A percentile compares a stretch with the other conserved stretches of the same genome.
Conservation (phyloP, 306 rosid species). For the Ormosia semicastrata region DNA sequence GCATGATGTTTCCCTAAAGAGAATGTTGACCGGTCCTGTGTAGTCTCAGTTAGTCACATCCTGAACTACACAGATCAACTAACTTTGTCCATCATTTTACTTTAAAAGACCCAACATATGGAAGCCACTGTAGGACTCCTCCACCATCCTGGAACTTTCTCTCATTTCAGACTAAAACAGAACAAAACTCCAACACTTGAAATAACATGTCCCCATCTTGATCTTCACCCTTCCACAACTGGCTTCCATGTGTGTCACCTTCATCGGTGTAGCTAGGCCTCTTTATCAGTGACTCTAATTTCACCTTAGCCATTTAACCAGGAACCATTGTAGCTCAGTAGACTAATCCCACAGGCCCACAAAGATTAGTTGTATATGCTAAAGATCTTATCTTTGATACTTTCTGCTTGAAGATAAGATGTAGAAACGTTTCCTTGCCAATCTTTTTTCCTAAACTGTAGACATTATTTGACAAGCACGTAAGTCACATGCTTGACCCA, state of each 20-base stretch:
- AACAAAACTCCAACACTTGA: slow-evolving; percentile 44
- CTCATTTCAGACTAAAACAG: slow-evolving; percentile 11
- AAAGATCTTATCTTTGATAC: slow-evolving; percentile 61
- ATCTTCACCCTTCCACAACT: slow-evolving; percentile 12
- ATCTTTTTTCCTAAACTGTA: slow-evolving; percentile 37
- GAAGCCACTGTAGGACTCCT: slow-evolving; percentile 25
- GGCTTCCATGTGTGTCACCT: slow-evolving; percentile 18
- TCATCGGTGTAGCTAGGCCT: slow-evolving; percentile 15
- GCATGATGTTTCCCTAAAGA: slow-evolving; percentile 42
- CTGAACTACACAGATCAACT: slow-evolving; percentile 30
- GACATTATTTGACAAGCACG: slow-evolving; percentile 60
- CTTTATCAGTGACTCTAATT: slow-evolving; percentile 29
- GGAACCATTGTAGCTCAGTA: slow-evolving; percentile 36
- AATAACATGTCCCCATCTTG: slow-evolving; percentile 33
- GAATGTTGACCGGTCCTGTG: slow-evolving; percentile 56
- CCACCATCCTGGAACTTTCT: slow-evolving; percentile 29
- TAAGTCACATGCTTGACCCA: slow-evolving; percentile 37
- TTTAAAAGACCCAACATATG: slow-evolving; percentile 27
- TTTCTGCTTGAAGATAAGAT: slow-evolving; percentile 53
- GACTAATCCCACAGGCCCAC: slow-evolving; percentile 42
- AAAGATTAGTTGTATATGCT: slow-evolving; percentile 23
- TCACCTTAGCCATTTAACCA: slow-evolving; percentile 10
- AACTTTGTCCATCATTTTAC: slow-evolving; percentile 30
- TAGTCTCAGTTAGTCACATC: slow-evolving; percentile 86
- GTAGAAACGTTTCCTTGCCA: slow-evolving; percentile 34